These are phyloP conservation scores for Cyberlindnera veronae DNA, from an alignment of 805 yeast genomes.

Conservation along the genomic window DNA sequence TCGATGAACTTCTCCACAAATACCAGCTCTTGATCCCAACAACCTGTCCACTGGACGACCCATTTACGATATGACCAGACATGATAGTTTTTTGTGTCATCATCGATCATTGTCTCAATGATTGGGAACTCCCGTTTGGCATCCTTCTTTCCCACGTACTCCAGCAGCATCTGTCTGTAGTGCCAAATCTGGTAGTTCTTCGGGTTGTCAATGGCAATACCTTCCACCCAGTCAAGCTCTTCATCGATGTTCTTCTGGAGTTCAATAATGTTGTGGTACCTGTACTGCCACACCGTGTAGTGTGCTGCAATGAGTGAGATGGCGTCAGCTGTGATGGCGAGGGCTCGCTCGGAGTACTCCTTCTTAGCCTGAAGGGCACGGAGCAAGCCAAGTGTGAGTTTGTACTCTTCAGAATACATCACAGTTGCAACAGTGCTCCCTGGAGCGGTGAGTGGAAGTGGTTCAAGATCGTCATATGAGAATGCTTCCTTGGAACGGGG, in stretches of 20 bases:
- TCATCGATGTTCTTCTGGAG: slow-evolving; percentile 36
- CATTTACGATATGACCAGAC: slow-evolving; percentile 94
- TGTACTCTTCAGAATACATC: slow-evolving; percentile 70
- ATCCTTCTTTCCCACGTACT: slow-evolving; percentile 32
- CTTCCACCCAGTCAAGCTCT: slow-evolving; percentile 80
- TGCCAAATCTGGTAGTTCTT: slow-evolving; percentile 99
- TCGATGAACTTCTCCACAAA: slow-evolving; percentile 48
- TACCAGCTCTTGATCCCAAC: slow-evolving; percentile 47
- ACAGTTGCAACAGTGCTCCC: slow-evolving; percentile 56
- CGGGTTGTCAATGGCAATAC: slow-evolving; percentile 67
- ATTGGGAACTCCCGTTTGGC: slow-evolving; percentile 62
- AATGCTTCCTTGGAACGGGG: slow-evolving; percentile 19
- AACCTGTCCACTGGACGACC: slow-evolving; percentile 58
- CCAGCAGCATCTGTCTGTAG: slow-evolving; percentile 69
- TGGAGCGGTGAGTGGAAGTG: slow-evolving; percentile 40
- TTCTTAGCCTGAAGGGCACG: slow-evolving; percentile 53
- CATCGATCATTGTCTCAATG: slow-evolving; percentile 61
- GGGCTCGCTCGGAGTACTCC: slow-evolving; percentile 70
- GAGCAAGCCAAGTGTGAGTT: slow-evolving; percentile 53
- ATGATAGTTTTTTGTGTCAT: slow-evolving; percentile 89
- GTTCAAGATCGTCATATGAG: slow-evolving; percentile 42
- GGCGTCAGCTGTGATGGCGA: slow-evolving; percentile 59
- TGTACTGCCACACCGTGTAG: slow-evolving; percentile 83
- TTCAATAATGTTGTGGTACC: slow-evolving; percentile 48
- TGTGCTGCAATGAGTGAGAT: slow-evolving; percentile 80